phyloP scores from a whole-genome alignment of 1,284 basidiomycete genomes.

The Earliella scabrosa region DNA sequence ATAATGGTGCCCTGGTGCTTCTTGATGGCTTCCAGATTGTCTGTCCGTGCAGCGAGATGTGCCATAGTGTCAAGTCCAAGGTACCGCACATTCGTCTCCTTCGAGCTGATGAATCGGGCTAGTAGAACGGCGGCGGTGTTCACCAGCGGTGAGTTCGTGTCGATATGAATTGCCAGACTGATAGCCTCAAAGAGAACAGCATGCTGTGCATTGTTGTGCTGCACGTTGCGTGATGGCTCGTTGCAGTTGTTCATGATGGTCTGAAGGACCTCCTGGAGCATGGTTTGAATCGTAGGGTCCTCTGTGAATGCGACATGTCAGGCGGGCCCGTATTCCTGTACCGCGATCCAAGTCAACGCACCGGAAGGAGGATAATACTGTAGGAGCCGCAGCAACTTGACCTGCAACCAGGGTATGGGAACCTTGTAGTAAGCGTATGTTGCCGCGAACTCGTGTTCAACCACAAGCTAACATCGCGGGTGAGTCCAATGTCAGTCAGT shows the following conservation, averaged over 20 bases:
- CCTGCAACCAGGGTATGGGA: slow-evolving; percentile 97
- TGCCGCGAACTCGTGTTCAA: slow-evolving; percentile 87
- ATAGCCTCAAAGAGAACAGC: slow-evolving; percentile 99
- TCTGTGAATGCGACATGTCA: slow-evolving; percentile 50
- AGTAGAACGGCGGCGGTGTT: slow-evolving; percentile 90
- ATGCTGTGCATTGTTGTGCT: slow-evolving; percentile 98
- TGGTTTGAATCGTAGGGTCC: slow-evolving; percentile 79
- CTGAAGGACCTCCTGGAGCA: slow-evolving; percentile 86
- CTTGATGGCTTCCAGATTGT: slow-evolving; percentile 91
- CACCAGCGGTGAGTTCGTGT: slow-evolving; percentile 90
- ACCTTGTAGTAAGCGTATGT: slow-evolving; percentile 98
- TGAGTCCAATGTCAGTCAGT: too few relatives aligned
- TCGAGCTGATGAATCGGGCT: slow-evolving; percentile 94
- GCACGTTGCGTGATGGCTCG: slow-evolving; percentile 92
- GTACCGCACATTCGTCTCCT: slow-evolving; percentile 98
- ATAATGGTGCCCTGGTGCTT: slow-evolving; percentile 97
- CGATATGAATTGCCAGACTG: slow-evolving; percentile 94
- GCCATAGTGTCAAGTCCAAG: slow-evolving; percentile 98
- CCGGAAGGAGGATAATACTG: slow-evolving; percentile 97
- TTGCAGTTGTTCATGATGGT: slow-evolving; percentile 93
- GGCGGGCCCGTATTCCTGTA: not conserved
- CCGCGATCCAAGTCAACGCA: slow-evolving; percentile 37
- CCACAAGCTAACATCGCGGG: slow-evolving; percentile 59
- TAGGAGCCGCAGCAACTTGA: slow-evolving; percentile 90
- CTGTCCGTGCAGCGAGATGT: slow-evolving; percentile 92